phyloP scores from a whole-genome alignment of 495 filamentous ascomycete species.

The Neurospora pannonica region DNA sequence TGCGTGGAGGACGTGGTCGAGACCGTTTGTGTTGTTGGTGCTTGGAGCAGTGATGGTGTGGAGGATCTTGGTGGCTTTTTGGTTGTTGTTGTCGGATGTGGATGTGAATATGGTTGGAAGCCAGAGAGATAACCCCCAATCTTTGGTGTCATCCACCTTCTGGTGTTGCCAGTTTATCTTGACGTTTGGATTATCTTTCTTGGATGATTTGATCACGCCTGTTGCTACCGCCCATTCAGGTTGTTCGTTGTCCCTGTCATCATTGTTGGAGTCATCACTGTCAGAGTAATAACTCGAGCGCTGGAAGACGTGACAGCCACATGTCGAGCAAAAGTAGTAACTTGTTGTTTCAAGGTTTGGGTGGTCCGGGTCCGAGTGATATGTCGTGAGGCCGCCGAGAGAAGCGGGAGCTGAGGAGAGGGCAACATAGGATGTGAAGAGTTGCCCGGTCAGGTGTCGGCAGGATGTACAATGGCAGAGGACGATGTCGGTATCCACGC shows the following conservation, averaged over 20 bases:
- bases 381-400: conserved; percentile 34
- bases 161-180: conserved; percentile 36
- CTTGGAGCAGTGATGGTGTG: neutral
- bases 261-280: neutral
- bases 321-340: conserved; percentile 59
- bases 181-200: neutral
- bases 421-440: conserved; percentile 45
- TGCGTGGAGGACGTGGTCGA: conserved; percentile 21
- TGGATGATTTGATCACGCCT: neutral
- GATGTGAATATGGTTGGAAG: conserved; percentile 20
- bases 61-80: neutral
- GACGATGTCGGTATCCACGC: conserved; percentile 22
- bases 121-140: conserved; percentile 50
- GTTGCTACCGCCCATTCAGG: neutral
- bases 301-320: conserved; percentile 54
- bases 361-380: conserved; percentile 16
- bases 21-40: conserved; percentile 6
- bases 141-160: conserved; percentile 39
- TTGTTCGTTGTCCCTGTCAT: neutral
- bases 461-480: conserved; percentile 61
- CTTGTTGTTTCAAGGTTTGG: conserved; percentile 15
- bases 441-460: conserved; percentile 48
- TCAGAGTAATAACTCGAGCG: conserved; percentile 1
- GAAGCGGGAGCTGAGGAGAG: conserved; percentile 13
- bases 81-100: conserved; percentile 6